A percentile compares a stretch with the other conserved stretches of the same genome.
phyloP scores from a whole-genome alignment of 1,284 basidiomycete species.

The Pyrrhoderma lamaoense region DNA sequence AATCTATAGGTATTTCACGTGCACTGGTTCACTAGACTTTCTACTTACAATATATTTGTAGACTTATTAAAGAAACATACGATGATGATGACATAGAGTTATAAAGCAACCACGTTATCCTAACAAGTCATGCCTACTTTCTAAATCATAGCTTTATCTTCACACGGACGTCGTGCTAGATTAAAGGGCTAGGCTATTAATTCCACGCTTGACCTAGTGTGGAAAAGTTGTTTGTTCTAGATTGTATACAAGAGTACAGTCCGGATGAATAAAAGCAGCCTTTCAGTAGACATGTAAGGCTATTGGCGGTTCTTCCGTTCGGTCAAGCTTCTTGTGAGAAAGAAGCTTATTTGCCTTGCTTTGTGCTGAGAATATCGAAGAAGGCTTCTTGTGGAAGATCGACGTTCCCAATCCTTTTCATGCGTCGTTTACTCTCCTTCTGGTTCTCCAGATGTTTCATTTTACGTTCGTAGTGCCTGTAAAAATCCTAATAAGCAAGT shows the following conservation, averaged over 20 bases:
- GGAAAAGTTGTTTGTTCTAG: background rate
- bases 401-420: slow-evolving; percentile 83
- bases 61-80: slow-evolving; percentile 84
- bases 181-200: too few relatives aligned
- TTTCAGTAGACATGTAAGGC: too few relatives aligned
- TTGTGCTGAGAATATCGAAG: slow-evolving; percentile 72
- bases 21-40: background rate
- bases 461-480: slow-evolving; percentile 85
- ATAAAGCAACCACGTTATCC: slow-evolving; percentile 24
- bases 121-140: background rate
- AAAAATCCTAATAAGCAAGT: slow-evolving; percentile 8
- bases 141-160: too few relatives aligned
- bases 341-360: slow-evolving; percentile 21
- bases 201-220: too few relatives aligned
- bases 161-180: too few relatives aligned
- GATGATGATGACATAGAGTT: slow-evolving; percentile 85
- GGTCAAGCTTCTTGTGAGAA: slow-evolving; percentile 1
- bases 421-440: slow-evolving; percentile 81
- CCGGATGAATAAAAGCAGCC: too few relatives aligned
- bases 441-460: slow-evolving; percentile 90
- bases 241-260: background rate
- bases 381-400: slow-evolving; percentile 90
- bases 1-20: slow-evolving; percentile 61
- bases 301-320: background rate
- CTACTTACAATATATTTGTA: slow-evolving; percentile 25